phyloP scores from a whole-genome alignment of 495 filamentous ascomycete genomes.

The Pyronema omphalodes region DNA sequence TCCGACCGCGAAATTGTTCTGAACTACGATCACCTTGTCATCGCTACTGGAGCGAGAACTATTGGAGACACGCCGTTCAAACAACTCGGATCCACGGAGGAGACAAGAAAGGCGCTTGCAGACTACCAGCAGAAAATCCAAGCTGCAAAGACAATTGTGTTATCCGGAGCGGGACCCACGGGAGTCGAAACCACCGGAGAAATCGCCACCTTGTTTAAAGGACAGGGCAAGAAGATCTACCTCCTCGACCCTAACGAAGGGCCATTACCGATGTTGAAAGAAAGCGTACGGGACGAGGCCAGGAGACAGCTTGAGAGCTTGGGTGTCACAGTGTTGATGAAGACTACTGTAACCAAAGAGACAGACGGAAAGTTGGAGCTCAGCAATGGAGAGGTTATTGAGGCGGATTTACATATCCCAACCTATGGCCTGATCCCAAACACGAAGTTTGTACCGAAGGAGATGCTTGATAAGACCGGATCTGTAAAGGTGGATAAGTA shows the following conservation, averaged over 20 bases:
- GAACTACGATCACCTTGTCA: constrained; percentile 25
- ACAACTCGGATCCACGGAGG: constrained; percentile 13
- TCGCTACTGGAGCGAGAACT: constrained; percentile 25
- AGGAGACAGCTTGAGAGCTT: constrained; percentile 33
- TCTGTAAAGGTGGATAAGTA: constrained; percentile 39
- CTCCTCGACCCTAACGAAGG: constrained; percentile 30
- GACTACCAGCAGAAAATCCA: constrained; percentile 26
- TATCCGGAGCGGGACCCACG: constrained; percentile 49
- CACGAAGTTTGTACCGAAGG: constrained; percentile 36
- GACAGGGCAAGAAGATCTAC: constrained; percentile 27
- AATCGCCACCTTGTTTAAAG: constrained; percentile 25
- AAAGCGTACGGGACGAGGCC: constrained; percentile 23
- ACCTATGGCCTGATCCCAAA: constrained; percentile 44
- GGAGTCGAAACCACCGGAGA: constrained; percentile 48
- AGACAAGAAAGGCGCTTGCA: constrained; percentile 18
- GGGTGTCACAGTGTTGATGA: constrained; percentile 31
- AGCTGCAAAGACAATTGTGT: constrained; percentile 39
- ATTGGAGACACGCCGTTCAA: constrained; percentile 22
- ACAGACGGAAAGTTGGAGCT: constrained; percentile 11
- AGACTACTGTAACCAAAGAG: constrained; percentile 25
- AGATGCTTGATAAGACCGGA: constrained; percentile 32
- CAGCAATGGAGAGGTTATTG: constrained; percentile 26
- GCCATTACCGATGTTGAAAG: constrained; percentile 26
- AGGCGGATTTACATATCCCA: constrained; percentile 43
- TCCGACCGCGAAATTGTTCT: constrained; percentile 7